These are phyloP conservation scores for Phytophthora parvispora DNA, from an alignment of 352 stramenopile genomes.

Conservation along the genomic window DNA sequence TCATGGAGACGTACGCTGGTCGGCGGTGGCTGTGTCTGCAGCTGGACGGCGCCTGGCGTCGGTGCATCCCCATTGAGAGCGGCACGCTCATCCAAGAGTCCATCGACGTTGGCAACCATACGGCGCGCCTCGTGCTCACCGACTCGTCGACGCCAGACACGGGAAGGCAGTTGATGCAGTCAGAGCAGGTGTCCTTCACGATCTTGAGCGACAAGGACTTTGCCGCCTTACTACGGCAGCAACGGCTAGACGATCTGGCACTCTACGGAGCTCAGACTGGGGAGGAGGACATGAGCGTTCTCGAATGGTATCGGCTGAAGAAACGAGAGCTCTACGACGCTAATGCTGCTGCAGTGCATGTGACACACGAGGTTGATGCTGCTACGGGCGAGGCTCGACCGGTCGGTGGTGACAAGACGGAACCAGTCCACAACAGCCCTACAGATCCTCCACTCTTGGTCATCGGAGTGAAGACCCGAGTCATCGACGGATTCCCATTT, in stretches of 20 bases:
- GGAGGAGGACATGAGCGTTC: conserved; percentile 6
- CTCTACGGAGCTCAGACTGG: conserved; percentile 2
- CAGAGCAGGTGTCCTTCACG: conserved; percentile 17
- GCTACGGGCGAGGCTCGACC: conserved; percentile 13
- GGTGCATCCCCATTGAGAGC: conserved; percentile 34
- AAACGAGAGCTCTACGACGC: neutral
- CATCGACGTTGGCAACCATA: conserved; percentile 32
- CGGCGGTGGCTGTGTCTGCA: conserved; percentile 33
- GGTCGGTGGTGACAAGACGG: neutral
- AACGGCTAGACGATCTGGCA: conserved; percentile 18
- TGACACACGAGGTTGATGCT: conserved; percentile 24
- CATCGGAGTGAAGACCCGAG: conserved; percentile 55
- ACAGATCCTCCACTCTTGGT: conserved; percentile 31
- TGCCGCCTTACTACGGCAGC: conserved; percentile 5
- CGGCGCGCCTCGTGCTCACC: conserved; percentile 21
- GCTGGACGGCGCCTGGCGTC: conserved; percentile 21
- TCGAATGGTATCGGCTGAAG: conserved; percentile 26
- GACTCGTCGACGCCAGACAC: conserved; percentile 22
- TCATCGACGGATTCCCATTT: conserved; percentile 40
- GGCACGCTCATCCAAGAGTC: conserved; percentile 12
- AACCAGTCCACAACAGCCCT: neutral
- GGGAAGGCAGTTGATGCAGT: conserved; percentile 13
- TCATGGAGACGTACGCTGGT: conserved; percentile 20
- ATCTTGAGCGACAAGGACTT: conserved; percentile 27
- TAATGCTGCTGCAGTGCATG: neutral